Conservation (phyloP, 805 yeast genomes). For the Saccharomycopsis fermentans region DNA sequence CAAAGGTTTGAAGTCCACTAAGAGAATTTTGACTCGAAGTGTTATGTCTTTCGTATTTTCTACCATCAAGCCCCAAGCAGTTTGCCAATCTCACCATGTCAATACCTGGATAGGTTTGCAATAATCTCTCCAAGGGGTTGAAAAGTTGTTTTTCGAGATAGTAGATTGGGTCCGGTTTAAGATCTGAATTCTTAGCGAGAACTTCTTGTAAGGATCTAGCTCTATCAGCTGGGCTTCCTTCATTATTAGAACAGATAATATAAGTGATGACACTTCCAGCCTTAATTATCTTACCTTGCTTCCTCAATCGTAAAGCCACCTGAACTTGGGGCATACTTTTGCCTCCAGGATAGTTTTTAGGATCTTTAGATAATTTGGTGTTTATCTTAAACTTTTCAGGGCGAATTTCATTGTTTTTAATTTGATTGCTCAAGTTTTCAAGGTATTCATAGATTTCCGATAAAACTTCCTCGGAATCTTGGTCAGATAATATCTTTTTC, state of each 20-base stretch:
- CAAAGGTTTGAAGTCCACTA: slow-evolving; percentile 59
- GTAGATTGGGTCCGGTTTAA: slow-evolving; percentile 63
- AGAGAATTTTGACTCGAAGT: slow-evolving; percentile 22
- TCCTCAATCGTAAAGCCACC: slow-evolving; percentile 73
- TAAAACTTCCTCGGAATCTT: slow-evolving; percentile 69
- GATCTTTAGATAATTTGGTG: slow-evolving; percentile 85
- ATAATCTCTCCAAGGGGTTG: slow-evolving; percentile 81
- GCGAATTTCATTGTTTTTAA: slow-evolving; percentile 53
- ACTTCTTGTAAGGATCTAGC: slow-evolving; percentile 79
- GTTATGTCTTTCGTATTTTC: slow-evolving; percentile 39
- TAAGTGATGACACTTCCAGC: slow-evolving; percentile 88
- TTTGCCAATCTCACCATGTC: slow-evolving; percentile 72
- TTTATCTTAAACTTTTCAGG: slow-evolving; percentile 66
- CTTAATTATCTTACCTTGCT: slow-evolving; percentile 76
- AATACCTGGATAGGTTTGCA: slow-evolving; percentile 78
- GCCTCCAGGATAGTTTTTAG: slow-evolving; percentile 70
- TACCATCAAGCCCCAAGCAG: slow-evolving; percentile 67
- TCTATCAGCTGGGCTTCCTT: slow-evolving; percentile 49
- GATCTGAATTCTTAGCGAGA: slow-evolving; percentile 36
- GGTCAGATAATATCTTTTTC: slow-evolving; percentile 57
- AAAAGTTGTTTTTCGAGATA: slow-evolving; percentile 83
- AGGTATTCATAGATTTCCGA: slow-evolving; percentile 63
- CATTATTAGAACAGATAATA: slow-evolving; percentile 55
- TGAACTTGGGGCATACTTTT: slow-evolving; percentile 82
- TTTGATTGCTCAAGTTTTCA: slow-evolving; percentile 45